phyloP scores from a whole-genome alignment of 306 rosid genomes.

The Bauhinia variegata region DNA sequence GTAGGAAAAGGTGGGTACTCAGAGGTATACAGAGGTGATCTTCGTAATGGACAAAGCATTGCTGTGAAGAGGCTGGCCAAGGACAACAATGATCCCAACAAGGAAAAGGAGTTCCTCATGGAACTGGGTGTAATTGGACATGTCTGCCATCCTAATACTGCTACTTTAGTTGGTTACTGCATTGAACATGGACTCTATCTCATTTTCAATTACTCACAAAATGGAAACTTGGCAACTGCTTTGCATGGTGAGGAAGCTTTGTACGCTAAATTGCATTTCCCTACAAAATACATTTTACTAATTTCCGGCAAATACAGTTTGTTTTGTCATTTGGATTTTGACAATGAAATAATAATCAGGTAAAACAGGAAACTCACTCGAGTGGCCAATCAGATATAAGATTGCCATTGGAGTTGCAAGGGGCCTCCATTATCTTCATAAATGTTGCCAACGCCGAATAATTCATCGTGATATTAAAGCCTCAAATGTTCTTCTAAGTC shows the following conservation, averaged over 20 bases:
- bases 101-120: slow-evolving; percentile 90
- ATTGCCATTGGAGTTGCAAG: slow-evolving; percentile 84
- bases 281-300: not conserved
- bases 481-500: slow-evolving; percentile 92
- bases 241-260: slow-evolving; percentile 63
- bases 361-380: slow-evolving; percentile 54
- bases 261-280: not conserved
- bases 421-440: slow-evolving; percentile 93
- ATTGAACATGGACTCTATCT: slow-evolving; percentile 86
- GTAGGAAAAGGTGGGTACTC: slow-evolving; percentile 93
- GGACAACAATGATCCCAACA: slow-evolving; percentile 75
- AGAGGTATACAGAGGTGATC: slow-evolving; percentile 83
- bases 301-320: not conserved
- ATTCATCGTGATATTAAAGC: slow-evolving; percentile 96
- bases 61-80: slow-evolving; percentile 90
- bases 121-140: slow-evolving; percentile 91
- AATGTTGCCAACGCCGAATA: slow-evolving; percentile 82
- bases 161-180: slow-evolving; percentile 74
- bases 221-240: slow-evolving; percentile 92
- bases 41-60: slow-evolving; percentile 59
- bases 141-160: slow-evolving; percentile 84
- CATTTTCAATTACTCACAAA: slow-evolving; percentile 71
- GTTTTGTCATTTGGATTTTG: not conserved
- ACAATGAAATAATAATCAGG: slow-evolving; percentile 47
- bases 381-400: slow-evolving; percentile 80